Evolutionary conservation across 192 early-diverging fungal genomes (phyloP), one percentile per base, ranked within the genome.

Genomic region (Pecoramyces ruminantium): DNA sequence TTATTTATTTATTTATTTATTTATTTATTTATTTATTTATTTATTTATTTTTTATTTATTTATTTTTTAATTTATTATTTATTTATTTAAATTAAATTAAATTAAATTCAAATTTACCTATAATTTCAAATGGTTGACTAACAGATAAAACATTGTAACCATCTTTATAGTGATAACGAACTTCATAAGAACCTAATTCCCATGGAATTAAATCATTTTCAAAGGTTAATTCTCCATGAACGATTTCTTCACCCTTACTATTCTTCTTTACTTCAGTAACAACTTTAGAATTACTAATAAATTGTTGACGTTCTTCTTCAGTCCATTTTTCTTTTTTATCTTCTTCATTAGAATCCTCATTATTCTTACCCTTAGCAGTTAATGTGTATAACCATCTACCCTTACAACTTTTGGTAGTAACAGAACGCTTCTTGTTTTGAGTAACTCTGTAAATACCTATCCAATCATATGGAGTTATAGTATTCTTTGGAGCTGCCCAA

Each of bases 161-260:
- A 28, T 92, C 92, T 83, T 96, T 93, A 78, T 95, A 92, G 85
- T 99, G 97, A 84, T 95, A 92, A 29, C 97, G 89, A 83, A 95
- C 92, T 86, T 98, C 96, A 83, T 96, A 99, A 0, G 87, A 91
- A 25, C 97, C 97, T 30, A 90, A 84, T 82, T 91, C 87, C 93
- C 96, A 98, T 14, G 96, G 96, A 51, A 97, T 79, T 6, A 89
- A 84, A 13, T 90, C 84, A 42, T 92, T 88, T 58, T 86, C 81
- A 81, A 97, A 97, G 15, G 88, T 82, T 4, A 95, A 87, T 4
- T 82, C 83, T 16, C 94, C 94, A 2, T 77, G 29, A 21, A 86
- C 86, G 25, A 87, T 42, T 8, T 78, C 25, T 38, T 14, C n/a
- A 67, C 34, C 29, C 29, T 80, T 78, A 40, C 28, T 40, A 81